Conservation (phyloP, 2,329 filamentous ascomycete species). For the Mollisia scopiformis region DNA sequence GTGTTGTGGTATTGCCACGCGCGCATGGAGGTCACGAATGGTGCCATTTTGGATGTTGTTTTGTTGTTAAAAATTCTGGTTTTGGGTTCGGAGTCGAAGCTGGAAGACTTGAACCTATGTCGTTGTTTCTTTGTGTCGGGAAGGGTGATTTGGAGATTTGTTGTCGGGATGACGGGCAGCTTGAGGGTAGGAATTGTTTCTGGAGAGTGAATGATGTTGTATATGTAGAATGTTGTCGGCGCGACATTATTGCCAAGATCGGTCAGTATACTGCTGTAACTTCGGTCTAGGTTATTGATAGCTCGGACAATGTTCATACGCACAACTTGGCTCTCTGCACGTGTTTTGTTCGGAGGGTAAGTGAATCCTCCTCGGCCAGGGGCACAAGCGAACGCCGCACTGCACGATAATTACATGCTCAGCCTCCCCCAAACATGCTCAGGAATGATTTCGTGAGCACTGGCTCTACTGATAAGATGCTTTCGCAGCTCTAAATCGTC, state of each 20-base stretch:
- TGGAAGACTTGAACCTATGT: background rate
- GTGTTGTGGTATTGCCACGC: conserved; percentile 12
- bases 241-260: background rate
- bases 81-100: background rate
- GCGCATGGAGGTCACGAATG: conserved; percentile 2
- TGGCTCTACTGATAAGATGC: background rate
- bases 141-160: background rate
- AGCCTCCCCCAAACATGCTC: background rate
- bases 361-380: background rate
- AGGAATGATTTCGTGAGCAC: background rate
- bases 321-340: background rate
- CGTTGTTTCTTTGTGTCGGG: background rate
- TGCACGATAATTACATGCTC: background rate
- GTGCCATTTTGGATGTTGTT: background rate
- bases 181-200: background rate
- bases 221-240: background rate
- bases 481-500: background rate
- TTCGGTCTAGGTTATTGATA: background rate
- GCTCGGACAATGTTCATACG: background rate
- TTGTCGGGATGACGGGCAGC: background rate
- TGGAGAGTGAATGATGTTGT: background rate
- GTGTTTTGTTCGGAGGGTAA: background rate
- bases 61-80: too few species aligned
- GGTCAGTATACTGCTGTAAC: background rate
- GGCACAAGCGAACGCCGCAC: too few species aligned